These are phyloP conservation scores for Ettlia oleoabundans DNA, from an alignment of 139 green algal genomes.

Conservation along the genomic window DNA sequence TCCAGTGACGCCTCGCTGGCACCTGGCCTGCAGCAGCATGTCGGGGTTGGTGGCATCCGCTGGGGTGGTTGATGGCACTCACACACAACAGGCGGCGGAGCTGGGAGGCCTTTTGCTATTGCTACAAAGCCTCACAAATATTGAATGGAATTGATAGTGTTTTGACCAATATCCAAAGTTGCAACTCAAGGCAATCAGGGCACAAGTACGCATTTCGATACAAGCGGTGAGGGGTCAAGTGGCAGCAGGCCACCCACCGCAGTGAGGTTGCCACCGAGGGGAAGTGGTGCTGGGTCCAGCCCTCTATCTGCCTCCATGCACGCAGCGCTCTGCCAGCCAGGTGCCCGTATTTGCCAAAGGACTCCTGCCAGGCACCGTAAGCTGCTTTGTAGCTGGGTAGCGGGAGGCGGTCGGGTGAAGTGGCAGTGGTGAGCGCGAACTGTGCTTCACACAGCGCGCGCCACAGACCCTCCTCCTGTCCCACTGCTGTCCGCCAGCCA, in stretches of 20 bases:
- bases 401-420: background rate
- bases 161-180: too few relatives aligned
- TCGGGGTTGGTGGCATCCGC: too few relatives aligned
- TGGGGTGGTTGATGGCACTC: too few relatives aligned
- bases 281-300: slow-evolving; percentile 19
- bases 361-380: slow-evolving; percentile 19
- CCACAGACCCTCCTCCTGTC: slow-evolving; percentile 33
- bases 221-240: background rate
- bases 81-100: too few relatives aligned
- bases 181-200: too few relatives aligned
- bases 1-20: slow-evolving; percentile 38
- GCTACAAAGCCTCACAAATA: too few relatives aligned
- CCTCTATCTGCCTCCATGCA: slow-evolving; percentile 31
- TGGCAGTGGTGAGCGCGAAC: background rate
- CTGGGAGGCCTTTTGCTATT: too few relatives aligned
- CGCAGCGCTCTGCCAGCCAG: slow-evolving; percentile 12
- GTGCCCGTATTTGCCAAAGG: slow-evolving; percentile 21
- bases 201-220: too few relatives aligned
- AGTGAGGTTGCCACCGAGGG: slow-evolving; percentile 11
- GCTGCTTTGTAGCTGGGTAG: background rate
- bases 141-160: background rate
- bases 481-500: background rate
- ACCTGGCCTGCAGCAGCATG: slow-evolving; percentile 18
- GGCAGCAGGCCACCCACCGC: background rate
- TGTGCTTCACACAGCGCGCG: background rate